Conservation (phyloP, 75 land plant genomes). For the Adiantum capillusveneris region DNA sequence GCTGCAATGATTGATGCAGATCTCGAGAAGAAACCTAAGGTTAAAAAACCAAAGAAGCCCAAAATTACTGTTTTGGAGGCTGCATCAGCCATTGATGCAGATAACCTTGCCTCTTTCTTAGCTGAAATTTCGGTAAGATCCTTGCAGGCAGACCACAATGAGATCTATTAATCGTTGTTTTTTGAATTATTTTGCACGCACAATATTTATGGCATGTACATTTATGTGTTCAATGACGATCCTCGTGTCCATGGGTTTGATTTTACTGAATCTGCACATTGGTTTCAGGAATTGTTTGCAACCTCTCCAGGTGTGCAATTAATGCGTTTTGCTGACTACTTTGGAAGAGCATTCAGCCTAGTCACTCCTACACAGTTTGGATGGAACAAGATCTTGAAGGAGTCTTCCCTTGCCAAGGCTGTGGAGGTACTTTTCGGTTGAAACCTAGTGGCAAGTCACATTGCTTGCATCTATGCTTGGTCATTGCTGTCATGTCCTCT, state of each 20-base stretch:
- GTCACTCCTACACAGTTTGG: conserved; percentile 67
- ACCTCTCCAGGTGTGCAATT: conserved; percentile 62
- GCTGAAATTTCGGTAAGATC: conserved; percentile 50
- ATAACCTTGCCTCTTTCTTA: conserved; percentile 54
- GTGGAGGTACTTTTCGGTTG: conserved; percentile 51
- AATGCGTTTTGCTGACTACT: conserved; percentile 89
- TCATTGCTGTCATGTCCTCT: too few relatives aligned
- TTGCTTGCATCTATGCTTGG: too few relatives aligned
- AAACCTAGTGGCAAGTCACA: too few relatives aligned
- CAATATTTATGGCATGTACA: too few relatives aligned
- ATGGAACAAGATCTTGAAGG: conserved; percentile 76
- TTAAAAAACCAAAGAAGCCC: conserved; percentile 90
- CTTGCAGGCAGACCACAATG: too few relatives aligned
- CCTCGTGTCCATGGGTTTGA: too few relatives aligned
- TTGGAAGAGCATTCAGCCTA: conserved; percentile 55
- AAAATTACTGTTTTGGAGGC: conserved; percentile 84
- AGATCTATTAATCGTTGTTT: too few relatives aligned
- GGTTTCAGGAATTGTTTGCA: conserved; percentile 71
- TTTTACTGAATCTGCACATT: too few relatives aligned
- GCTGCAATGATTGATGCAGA: conserved; percentile 17
- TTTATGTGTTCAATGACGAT: too few relatives aligned
- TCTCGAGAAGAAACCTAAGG: conserved; percentile 44
- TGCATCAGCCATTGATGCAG: conserved; percentile 61
- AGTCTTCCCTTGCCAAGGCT: conserved; percentile 61
- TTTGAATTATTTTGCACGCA: too few relatives aligned